Base-by-base conservation (phyloP, 106 monocot species). In the Hemerocallis citrina region DNA sequence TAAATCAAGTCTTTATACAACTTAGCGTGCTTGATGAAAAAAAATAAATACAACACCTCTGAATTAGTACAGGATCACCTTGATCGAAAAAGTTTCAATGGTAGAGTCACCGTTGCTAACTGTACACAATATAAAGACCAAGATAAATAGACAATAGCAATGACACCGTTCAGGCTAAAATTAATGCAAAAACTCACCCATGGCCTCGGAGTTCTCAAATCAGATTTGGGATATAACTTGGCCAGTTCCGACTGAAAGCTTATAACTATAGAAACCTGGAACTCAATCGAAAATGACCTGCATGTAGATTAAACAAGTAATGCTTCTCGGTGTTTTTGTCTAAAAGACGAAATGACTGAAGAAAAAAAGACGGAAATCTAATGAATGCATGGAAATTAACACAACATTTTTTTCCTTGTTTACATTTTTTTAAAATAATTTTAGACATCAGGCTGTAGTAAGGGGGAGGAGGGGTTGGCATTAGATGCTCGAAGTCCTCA, bases 281-380 rank as follows among this genome's bases (percentile, higher is more conserved):
- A 74, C 25, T 79, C 79, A 13, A 70, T 55, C 3, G 68, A 73
- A 47, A 79, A 74, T 33, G 69, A 31, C 60, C 79, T 74, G 79
- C 68, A 74, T 48, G 7, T 11, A 47, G 11, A 61, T 55, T 16
- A 0, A 68, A 2, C 38, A 66, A 52, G 19, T 27, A 52, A 3
- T 16, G 19, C 4, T 54, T 43, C 7, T 29, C 0, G 0, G 7
- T 35, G 8, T 29, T 52, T n/a, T n/a, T n/a, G n/a, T n/a, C n/a
- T n/a, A n/a, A n/a, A n/a, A n/a, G n/a, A n/a, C n/a, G n/a, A n/a
- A n/a, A n/a, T n/a, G n/a, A n/a, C n/a, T n/a, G n/a, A n/a, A n/a
- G n/a, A n/a, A n/a, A n/a, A n/a, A n/a, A n/a, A n/a, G n/a, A n/a
- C n/a, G n/a, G n/a, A n/a, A n/a, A n/a, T n/a, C n/a, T n/a, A n/a